Evolutionary conservation across 225 moss, liverwort and hornwort species (phyloP), one percentile per base, ranked within the genome.

Genomic region (Bryoerythrophyllum caledonicum): DNA sequence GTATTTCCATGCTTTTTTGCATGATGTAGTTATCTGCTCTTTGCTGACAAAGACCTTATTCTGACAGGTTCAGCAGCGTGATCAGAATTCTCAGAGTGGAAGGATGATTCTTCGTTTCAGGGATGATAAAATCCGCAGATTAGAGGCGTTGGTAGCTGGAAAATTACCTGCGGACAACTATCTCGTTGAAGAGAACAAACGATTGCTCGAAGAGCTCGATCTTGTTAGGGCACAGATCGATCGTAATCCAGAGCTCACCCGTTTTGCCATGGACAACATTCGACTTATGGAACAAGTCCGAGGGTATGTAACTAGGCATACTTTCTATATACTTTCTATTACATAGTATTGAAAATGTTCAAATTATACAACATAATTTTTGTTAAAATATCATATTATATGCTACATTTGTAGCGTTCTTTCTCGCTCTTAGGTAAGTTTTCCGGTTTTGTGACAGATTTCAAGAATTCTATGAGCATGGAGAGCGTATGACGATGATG

Each of bases 201-300:
- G 72, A 55, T 48, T 97, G 70, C 40, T 73, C 4, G 94, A 97
- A 67, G 96, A 97, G 81, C 78, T 97, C 8, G 92, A 93, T 41
- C 72, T 94, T 43, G 82, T 97, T 7, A 89, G 91, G 52, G 81
- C 68, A 13, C 91, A 92, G 49, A 84, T 86, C 20, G 96, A 97
- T 80, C 89, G 94, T 28, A 97, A 94, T 75, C 96, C 96, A 28
- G 96, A 97, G 84, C 81, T 97, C 34, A 97, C 96, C 48, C 91
- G 94, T 27, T 97, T 97, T 77, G 96, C 96, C 1, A 94, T 97
- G 94, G 96, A 97, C 58, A 94, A 97, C 51, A 92, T 97, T 38
- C 91, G 92, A 19, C 85, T 97, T 58, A 84, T 89, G 90, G 94
- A 94, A 72, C 92, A 94, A 80, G 78, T 94, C 43, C 88, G 92